These are phyloP conservation scores for Knoxia roxburghii DNA, from an alignment of 257 asterid species.

Conservation along the genomic window DNA sequence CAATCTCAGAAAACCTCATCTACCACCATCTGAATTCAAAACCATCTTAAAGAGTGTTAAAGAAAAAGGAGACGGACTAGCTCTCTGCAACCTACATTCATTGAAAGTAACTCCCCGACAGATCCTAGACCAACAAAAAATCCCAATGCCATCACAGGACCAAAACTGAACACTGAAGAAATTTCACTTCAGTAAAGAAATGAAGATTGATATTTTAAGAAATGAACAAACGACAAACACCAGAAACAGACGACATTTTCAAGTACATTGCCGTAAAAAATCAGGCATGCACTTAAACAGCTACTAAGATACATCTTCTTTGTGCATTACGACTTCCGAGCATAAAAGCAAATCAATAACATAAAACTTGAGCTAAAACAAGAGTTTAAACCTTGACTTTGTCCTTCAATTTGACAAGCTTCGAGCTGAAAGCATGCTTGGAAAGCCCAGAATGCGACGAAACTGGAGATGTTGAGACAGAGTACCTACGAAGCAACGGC, in stretches of 20 bases:
- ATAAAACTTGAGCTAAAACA: neutral
- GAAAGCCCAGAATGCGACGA: slow-evolving; percentile 52
- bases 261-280: slow-evolving; percentile 4
- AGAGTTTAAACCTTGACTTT: slow-evolving; percentile 58
- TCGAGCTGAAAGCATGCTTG: slow-evolving; percentile 54
- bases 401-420: slow-evolving; percentile 61
- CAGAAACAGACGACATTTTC: neutral
- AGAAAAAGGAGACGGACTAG: neutral
- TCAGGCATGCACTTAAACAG: neutral
- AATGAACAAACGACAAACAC: neutral
- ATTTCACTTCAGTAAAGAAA: neutral
- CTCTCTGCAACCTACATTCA: neutral
- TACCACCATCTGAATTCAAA: neutral
- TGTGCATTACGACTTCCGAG: neutral
- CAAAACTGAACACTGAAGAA: neutral
- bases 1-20: neutral
- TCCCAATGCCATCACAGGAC: neutral
- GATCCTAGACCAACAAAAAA: neutral
- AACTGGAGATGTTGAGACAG: slow-evolving; percentile 52
- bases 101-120: neutral
- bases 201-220: neutral
- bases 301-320: neutral
- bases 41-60: neutral
- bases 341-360: neutral
- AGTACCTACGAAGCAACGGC: slow-evolving; percentile 55